Evolutionary conservation across 345 rosid species (phyloP).

Genomic region (Limnanthes douglasii): DNA sequence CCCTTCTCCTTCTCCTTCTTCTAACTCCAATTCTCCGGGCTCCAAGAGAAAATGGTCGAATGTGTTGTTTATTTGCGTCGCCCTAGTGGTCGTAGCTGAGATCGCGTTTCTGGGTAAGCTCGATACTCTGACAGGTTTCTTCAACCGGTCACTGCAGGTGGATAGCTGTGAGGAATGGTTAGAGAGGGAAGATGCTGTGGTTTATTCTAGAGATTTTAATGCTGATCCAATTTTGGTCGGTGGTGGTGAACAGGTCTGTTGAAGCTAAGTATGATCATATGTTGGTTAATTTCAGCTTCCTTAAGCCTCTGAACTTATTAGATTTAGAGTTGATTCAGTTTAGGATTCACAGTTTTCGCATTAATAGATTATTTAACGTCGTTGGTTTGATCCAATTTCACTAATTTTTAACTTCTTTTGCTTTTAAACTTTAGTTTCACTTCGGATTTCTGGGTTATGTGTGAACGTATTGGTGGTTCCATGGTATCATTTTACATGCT

Average conservation of each 20-base stretch:
- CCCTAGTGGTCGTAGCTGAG: constrained; percentile 56
- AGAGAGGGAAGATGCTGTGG: constrained; percentile 49
- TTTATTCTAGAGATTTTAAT: constrained; percentile 54
- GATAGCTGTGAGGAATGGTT: constrained; percentile 73
- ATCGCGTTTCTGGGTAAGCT: constrained; percentile 74
- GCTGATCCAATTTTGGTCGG: constrained; percentile 54
- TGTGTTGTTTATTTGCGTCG: constrained; percentile 48
- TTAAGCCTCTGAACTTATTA: too few relatives aligned
- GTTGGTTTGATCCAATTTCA: too few relatives aligned
- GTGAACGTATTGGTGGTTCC: too few relatives aligned
- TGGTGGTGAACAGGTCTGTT: constrained; percentile 37
- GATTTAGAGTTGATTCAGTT: too few relatives aligned
- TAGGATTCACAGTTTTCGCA: too few relatives aligned
- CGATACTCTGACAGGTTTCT: constrained; percentile 61
- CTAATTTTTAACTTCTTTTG: too few relatives aligned
- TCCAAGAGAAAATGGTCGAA: constrained; percentile 44
- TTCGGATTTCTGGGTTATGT: too few relatives aligned
- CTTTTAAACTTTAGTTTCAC: too few relatives aligned
- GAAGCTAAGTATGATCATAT: neutral
- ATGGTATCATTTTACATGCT: too few relatives aligned
- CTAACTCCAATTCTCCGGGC: constrained; percentile 5
- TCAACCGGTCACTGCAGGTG: constrained; percentile 16
- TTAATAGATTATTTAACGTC: too few relatives aligned
- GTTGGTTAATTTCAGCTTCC: too few relatives aligned
- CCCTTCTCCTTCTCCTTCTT: constrained; percentile 15